Evolutionary conservation across 805 yeast species (phyloP), one percentile per base, ranked within the genome.

Genomic region (Hanseniaspora lachancei): DNA sequence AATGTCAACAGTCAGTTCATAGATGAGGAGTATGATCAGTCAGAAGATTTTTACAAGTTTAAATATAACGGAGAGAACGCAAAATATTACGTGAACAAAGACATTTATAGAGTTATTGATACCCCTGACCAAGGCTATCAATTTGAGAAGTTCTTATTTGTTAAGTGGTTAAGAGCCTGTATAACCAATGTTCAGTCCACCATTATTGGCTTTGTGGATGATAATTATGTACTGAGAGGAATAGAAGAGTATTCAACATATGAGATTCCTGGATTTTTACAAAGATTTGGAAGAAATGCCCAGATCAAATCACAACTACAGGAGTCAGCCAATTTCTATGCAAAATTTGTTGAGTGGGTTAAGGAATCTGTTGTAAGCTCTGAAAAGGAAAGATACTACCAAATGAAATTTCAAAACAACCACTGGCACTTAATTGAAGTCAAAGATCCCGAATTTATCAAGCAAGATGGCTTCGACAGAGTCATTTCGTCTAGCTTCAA

Each of bases 101-200:
- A 89, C 64, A 86, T 96, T 1, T 70, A 84, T 2, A 72, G 76
- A 46, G 71, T 75, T 6, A 74, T 91, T 0, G 73, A 71, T 23
- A 72, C 77, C 20, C 78, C 80, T 5, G 73, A 75, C 16, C 82
- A 82, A 40, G 80, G 84, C 16, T 73, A 73, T 40, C 74, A 66
- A 20, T 88, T 91, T 64, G 96, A 91, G 64, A 76, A 74, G 55
- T 89, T 88, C 68, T 70, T 93, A 47, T 79, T 84, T 65, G 77
- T 74, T 58, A 77, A 95, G 0, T 93, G 99, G 99, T 87, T 95
- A 2, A 97, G 89, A 70, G 84, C 95, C 59, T 93, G 89, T 67
- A 72, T 93, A 23, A 74, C 87, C 47, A 98, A 98, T 4, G 77
- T 93, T 21, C 81, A 84, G n/a, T 77, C 78, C 57, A 75, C 91